These are phyloP conservation scores for Juglanconis juglandina DNA, from an alignment of 2,329 filamentous ascomycete species.

Conservation along the genomic window DNA sequence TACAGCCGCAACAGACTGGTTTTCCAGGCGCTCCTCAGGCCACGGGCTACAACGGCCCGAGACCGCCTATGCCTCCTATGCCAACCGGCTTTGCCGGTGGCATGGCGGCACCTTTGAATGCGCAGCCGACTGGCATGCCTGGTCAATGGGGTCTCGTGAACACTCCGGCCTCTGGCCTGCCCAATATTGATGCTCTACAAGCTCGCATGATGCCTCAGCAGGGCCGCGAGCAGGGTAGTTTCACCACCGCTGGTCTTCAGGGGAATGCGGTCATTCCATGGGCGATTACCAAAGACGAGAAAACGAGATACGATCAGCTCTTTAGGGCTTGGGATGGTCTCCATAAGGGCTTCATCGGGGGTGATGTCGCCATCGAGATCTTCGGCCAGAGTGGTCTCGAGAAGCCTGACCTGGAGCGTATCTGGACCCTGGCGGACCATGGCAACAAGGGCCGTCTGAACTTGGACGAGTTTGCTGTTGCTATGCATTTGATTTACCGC, in stretches of 20 bases:
- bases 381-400: conserved; percentile 94
- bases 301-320: conserved; percentile 90
- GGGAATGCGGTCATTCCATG: conserved; percentile 96
- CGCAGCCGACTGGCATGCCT: conserved; percentile 89
- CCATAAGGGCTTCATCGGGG: conserved; percentile 85
- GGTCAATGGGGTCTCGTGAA: conserved; percentile 99
- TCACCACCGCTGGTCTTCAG: conserved; percentile 80
- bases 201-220: conserved; percentile 96
- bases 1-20: conserved; percentile 69
- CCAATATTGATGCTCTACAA: conserved; percentile 89
- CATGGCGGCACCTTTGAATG: conserved; percentile 68
- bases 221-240: conserved; percentile 78
- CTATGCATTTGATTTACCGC: conserved; percentile 98
- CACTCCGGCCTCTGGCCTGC: conserved; percentile 80
- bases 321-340: conserved; percentile 97
- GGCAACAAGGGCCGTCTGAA: conserved; percentile 93
- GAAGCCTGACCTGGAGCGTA: conserved; percentile 81
- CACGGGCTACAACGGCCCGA: conserved; percentile 76
- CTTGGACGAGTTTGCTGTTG: conserved; percentile 94
- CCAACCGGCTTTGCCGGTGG: conserved; percentile 60
- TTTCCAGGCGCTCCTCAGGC: conserved; percentile 67
- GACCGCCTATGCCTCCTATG: conserved; percentile 82
- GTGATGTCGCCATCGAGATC: conserved; percentile 92
- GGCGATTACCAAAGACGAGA: conserved; percentile 98
- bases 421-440: conserved; percentile 93